Evolutionary conservation across 148 eudicot species (phyloP), one percentile per base, ranked within the genome.

Genomic region (Rhododendron molle): DNA sequence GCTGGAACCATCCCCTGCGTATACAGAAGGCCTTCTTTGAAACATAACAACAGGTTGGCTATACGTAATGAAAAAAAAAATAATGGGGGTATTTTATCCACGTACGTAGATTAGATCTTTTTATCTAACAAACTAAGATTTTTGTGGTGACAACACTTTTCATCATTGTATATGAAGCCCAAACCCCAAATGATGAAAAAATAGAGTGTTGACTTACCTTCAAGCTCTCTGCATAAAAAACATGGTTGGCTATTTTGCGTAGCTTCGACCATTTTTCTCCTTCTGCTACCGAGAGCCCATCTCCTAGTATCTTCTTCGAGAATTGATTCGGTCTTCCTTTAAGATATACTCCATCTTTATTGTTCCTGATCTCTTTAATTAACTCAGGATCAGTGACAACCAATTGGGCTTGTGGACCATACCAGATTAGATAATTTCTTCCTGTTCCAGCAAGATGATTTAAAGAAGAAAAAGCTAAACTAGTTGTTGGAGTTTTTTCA

Each of bases 251-350:
- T 2, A 34, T 30, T 56, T 81, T 81, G 10, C 84, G 78, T 20
- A 79, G 81, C 72, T 71, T 84, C 13, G 36, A 40, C 86, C 84
- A 87, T 54, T 87, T 87, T 14, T 87, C 84, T 2, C 89, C 89
- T 62, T n/a, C n/a, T n/a, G n/a, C n/a, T n/a, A n/a, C n/a, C n/a
- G n/a, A n/a, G n/a, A n/a, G n/a, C 7, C 86, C 86, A 15, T 87
- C 81, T 79, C 89, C 89, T 20, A 87, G 2, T 2, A 87, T 18
- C 46, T 79, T 84, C 81, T 84, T 87, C 1, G 0, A 28, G 15
- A 72, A 8, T 26, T 21, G 81, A 44, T 2, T 11, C 9, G 14
- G 3, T 9, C 76, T 81, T 38, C 4, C 34, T 82, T 46, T 86
- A 2, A 32, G 74, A 58, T n/a, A 81, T 18, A 13, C 28, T 28